Base-by-base conservation (phyloP, 1,284 basidiomycete species). In the Fomitopsis schrenkii region DNA sequence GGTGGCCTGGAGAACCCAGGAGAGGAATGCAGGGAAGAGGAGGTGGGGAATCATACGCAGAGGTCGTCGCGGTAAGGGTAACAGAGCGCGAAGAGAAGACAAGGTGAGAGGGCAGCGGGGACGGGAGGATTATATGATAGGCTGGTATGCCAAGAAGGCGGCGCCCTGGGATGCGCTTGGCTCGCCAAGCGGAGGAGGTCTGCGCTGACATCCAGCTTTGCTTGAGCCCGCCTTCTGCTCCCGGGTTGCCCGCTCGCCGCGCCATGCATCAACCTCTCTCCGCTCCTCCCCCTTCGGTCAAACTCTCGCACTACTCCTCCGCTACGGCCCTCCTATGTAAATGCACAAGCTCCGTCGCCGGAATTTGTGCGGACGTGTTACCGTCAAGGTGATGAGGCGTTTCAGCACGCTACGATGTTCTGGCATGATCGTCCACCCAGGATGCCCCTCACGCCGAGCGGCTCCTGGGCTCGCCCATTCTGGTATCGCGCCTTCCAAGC, bases 91-190 rank as follows among this genome's bases (percentile, higher is more conserved):
- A n/a, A 35, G 50, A 33, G 36, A 38, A 22, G 48, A 28, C 44
- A 8, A 10, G 44, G 3, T 19, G 40, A 40, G 45, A 35, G 40
- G 60, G 14, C 35, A 54, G 60, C 28, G 38, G 38, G 15, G 60
- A 46, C 41, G 48, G 42, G n/a, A 52, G 45, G 42, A 57, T 53
- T 57, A 61, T 61, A 56, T 55, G 53, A 60, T 54, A 56, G 9
- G 38, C 35, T 46, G 54, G 56, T 40, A 9, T 42, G 60, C 60
- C 60, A 61, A 61, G 60, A 41, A 45, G 19, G 55, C 48, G 53
- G 59, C 59, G 59, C 54, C 59, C 54, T n/a, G 52, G 35, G 38
- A 52, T 38, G 60, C 10, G 60, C 60, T 61, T 61, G 60, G 60
- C 60, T 10, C 5, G 60, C 60, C 60, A 61, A 61, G 56, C 42